phyloP scores from a whole-genome alignment of 345 rosid genomes.

The sweet orange (Citrus sinensis) region DNA sequence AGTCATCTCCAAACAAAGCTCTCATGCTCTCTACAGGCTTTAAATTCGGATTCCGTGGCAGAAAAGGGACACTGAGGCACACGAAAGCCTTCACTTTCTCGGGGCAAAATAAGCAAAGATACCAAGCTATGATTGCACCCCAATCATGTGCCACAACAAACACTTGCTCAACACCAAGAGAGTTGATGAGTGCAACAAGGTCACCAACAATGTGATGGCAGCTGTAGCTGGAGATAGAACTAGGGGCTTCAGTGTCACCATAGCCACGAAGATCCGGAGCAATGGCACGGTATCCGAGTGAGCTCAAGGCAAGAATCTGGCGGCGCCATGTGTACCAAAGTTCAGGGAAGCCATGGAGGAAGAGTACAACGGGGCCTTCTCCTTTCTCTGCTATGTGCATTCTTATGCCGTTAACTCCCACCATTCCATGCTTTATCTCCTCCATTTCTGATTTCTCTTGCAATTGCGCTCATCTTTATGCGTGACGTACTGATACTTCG shows the following conservation, averaged over 20 bases:
- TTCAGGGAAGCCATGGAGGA: slow-evolving; percentile 87
- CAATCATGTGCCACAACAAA: slow-evolving; percentile 75
- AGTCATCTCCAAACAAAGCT: slow-evolving; percentile 67
- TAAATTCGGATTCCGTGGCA: slow-evolving; percentile 55
- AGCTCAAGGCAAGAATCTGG: slow-evolving; percentile 56
- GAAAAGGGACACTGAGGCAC: slow-evolving; percentile 62
- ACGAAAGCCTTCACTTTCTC: slow-evolving; percentile 62
- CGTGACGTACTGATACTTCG: background rate
- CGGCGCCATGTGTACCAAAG: slow-evolving; percentile 91
- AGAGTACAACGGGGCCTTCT: slow-evolving; percentile 47
- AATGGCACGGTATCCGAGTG: slow-evolving; percentile 56
- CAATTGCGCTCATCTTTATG: no score
- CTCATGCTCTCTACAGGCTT: slow-evolving; percentile 54
- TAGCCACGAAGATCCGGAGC: slow-evolving; percentile 87
- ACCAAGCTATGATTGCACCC: slow-evolving; percentile 81
- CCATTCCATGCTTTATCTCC: slow-evolving; percentile 46
- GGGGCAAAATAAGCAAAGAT: slow-evolving; percentile 64
- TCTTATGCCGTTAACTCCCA: slow-evolving; percentile 60
- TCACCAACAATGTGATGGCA: slow-evolving; percentile 62
- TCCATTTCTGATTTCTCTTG: slow-evolving; percentile 32
- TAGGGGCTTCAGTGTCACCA: slow-evolving; percentile 63
- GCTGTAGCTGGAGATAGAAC: slow-evolving; percentile 43
- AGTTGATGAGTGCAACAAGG: slow-evolving; percentile 52
- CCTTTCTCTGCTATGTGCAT: slow-evolving; percentile 83
- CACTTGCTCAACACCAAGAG: slow-evolving; percentile 51